Evolutionary conservation across 2,329 filamentous ascomycete species (phyloP), one percentile per base, ranked within the genome.

Genomic region (Arthrobotrys musiformis): DNA sequence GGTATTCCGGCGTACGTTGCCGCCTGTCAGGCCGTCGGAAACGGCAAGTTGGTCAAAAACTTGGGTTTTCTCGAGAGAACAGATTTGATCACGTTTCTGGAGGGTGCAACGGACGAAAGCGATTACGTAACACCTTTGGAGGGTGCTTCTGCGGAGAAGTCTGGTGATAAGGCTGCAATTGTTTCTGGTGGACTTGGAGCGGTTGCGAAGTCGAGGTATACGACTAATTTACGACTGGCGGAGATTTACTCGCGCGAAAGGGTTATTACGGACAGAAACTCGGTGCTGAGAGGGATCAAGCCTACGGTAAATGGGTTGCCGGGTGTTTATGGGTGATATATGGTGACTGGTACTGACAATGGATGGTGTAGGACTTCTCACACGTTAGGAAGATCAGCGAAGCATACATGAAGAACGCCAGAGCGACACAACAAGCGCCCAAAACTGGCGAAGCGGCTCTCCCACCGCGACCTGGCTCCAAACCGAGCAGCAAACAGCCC

Each of bases 241-340:
- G 92, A 92, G 81, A 97, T 98, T 70, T 98, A 97, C 84, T 92
- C 92, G 80, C 92, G 92, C 13, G 95, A 99, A 87, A 88, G 95
- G 74, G 91, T 90, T 82, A 94, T 96, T 89, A 94, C 94, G 9
- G 94, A 99, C 84, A 90, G 94, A 80, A 99, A 99, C 84, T 93
- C 90, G 37, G 89, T 93, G 8, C 85, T 99, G 70, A 87, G 93
- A 76, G 95, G 95, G 1, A 90, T 93, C 82, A 98, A 97, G 84
- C 91, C 92, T 56, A 94, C 92, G 46, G 94, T 97, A 40, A 48
- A 11, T 46, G 33, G n/a, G 67, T 28, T 79, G 64, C 70, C 46
- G 15, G 19, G 60, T 30, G 15, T 30, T 11, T 60, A 63, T 9
- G 60, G n/a, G 40, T 46, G 40, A 19, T 44, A 26, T 40, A 24